phyloP scores from a whole-genome alignment of 805 yeast genomes.

The Schwanniomyces sp. region DNA sequence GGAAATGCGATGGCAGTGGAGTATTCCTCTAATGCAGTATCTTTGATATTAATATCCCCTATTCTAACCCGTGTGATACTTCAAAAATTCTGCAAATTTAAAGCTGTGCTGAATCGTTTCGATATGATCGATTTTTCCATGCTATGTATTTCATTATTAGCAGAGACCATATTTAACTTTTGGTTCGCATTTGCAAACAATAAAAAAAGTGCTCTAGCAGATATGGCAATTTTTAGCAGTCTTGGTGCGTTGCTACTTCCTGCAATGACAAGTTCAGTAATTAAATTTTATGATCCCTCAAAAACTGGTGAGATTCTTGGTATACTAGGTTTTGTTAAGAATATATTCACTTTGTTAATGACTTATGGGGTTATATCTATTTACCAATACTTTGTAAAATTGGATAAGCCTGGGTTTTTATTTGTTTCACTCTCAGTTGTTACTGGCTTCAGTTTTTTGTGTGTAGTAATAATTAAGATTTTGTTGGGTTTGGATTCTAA shows the following conservation, averaged over 20 bases:
- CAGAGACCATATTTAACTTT: conserved; percentile 25
- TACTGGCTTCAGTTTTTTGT: background rate
- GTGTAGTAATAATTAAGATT: background rate
- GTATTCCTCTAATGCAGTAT: conserved; percentile 50
- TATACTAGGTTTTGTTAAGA: conserved; percentile 62
- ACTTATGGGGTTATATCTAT: conserved; percentile 26
- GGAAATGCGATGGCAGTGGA: conserved; percentile 56
- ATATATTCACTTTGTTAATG: conserved; percentile 40
- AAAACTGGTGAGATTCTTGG: conserved; percentile 76
- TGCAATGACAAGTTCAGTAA: conserved; percentile 54
- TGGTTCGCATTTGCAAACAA: conserved; percentile 15
- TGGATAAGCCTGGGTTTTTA: conserved; percentile 27
- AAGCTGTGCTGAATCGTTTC: conserved; percentile 38
- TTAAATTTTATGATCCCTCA: conserved; percentile 60
- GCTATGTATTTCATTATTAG: conserved; percentile 31
- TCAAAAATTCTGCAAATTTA: conserved; percentile 29
- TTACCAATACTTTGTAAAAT: conserved; percentile 36
- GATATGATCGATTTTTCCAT: conserved; percentile 52
- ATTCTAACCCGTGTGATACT: conserved; percentile 34
- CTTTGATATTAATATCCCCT: conserved; percentile 55
- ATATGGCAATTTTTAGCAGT: conserved; percentile 34
- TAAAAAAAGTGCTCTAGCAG: background rate
- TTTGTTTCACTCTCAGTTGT: conserved; percentile 13
- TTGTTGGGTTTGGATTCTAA: background rate
- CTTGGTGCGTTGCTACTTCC: conserved; percentile 54